These are phyloP conservation scores for Rhodotorula paludigena DNA, from an alignment of 768 basidiomycete species.

Conservation along the genomic window DNA sequence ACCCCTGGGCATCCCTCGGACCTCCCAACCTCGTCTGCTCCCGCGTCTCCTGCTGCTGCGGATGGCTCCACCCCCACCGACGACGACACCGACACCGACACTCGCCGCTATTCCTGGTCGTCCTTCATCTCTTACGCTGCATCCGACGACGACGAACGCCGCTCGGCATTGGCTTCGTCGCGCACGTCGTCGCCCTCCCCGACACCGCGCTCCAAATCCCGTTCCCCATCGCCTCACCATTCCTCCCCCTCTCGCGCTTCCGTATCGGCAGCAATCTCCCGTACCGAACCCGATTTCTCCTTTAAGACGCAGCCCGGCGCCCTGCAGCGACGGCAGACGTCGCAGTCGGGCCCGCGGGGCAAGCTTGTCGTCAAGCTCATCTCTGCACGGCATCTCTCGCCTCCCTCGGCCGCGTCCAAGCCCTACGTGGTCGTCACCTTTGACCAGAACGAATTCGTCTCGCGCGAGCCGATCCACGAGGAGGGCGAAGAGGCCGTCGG, in stretches of 20 bases:
- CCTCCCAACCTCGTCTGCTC: background rate
- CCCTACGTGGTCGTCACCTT: conserved; percentile 97
- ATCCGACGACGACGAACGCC: too few relatives aligned
- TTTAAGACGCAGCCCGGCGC: conserved; percentile 26
- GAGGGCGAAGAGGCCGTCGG: conserved; percentile 66
- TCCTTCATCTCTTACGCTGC: conserved; percentile 9
- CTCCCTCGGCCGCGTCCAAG: conserved; percentile 58
- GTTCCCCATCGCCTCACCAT: background rate
- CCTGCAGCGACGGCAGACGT: conserved; percentile 10
- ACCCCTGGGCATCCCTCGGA: background rate
- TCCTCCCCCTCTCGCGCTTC: background rate
- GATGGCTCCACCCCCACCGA: background rate
- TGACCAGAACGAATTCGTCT: conserved; percentile 97
- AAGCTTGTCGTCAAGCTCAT: conserved; percentile 96
- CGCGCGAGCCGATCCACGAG: conserved; percentile 70
- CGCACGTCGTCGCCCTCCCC: background rate
- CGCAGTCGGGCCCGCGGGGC: conserved; percentile 44
- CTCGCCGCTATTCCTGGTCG: background rate
- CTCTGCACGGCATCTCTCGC: conserved; percentile 75
- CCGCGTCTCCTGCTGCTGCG: conserved; percentile 3
- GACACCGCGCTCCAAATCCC: background rate
- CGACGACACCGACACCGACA: background rate
- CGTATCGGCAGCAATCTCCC: conserved; percentile 22
- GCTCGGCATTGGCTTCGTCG: background rate
- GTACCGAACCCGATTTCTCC: conserved; percentile 36